A percentile compares a stretch with the other conserved stretches of the same genome.
These are phyloP conservation scores for Acanthamoeba culbertsoni DNA, from an alignment of 208 protist genomes.

Conservation along the genomic window DNA sequence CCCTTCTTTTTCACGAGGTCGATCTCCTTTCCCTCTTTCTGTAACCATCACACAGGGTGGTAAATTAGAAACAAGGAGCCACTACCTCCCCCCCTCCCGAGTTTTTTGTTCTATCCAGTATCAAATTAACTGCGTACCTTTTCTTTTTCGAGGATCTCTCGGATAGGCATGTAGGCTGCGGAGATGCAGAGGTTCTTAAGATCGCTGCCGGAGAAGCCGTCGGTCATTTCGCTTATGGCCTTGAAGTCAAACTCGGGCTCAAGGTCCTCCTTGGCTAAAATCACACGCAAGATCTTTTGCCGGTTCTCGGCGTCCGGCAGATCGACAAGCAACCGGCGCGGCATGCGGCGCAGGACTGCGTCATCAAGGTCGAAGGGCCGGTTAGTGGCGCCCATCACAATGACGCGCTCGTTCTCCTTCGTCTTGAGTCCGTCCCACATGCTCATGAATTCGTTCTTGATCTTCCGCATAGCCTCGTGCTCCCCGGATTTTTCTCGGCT, in stretches of 20 bases:
- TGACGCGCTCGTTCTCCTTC: constrained; percentile 75
- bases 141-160: constrained; percentile 68
- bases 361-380: constrained; percentile 83
- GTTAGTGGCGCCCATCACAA: constrained; percentile 84
- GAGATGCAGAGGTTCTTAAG: constrained; percentile 79
- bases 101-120: not conserved
- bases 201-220: constrained; percentile 78
- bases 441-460: constrained; percentile 84
- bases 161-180: constrained; percentile 72
- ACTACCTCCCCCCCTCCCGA: not conserved
- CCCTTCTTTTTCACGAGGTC: not conserved
- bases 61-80: not conserved
- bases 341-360: constrained; percentile 80
- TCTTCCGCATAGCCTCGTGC: constrained; percentile 84
- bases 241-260: constrained; percentile 66
- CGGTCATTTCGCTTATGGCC: constrained; percentile 63
- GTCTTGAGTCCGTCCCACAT: constrained; percentile 82
- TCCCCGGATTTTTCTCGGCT: constrained; percentile 71
- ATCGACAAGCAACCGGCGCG: constrained; percentile 76
- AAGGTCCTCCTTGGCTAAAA: constrained; percentile 72
- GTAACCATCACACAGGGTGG: not conserved
- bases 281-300: constrained; percentile 69
- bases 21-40: not conserved
- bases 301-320: constrained; percentile 73
- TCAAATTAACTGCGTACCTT: not conserved